These are phyloP conservation scores for Raddia distichophylla DNA, from an alignment of 176 grass and related monocot species.

Conservation along the genomic window DNA sequence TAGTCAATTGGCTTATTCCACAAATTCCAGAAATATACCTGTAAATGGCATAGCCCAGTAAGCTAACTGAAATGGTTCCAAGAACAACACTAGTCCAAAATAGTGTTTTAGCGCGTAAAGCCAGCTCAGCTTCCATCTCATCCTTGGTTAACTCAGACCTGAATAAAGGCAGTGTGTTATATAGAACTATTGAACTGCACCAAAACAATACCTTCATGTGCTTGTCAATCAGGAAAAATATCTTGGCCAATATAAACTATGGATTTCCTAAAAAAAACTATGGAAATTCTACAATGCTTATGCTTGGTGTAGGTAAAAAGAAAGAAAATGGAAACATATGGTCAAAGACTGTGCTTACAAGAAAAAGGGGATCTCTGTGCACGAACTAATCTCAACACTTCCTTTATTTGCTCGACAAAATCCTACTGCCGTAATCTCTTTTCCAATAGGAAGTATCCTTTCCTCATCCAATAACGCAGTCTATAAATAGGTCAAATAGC, in stretches of 20 bases:
- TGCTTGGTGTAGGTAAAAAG: background rate
- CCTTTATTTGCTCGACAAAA: conserved; percentile 51
- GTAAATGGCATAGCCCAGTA: conserved; percentile 72
- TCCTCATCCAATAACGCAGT: conserved; percentile 94
- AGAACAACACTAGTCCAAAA: conserved; percentile 82
- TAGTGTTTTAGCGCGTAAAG: conserved; percentile 45
- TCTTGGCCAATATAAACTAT: conserved; percentile 23
- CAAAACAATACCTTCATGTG: conserved; percentile 16
- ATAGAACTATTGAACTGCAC: conserved; percentile 28
- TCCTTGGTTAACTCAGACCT: conserved; percentile 91
- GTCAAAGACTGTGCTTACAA: conserved; percentile 65
- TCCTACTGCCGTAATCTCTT: conserved; percentile 88
- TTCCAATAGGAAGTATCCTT: conserved; percentile 95
- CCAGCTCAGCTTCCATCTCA: conserved; percentile 75
- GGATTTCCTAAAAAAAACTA: background rate
- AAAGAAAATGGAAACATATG: conserved; percentile 6
- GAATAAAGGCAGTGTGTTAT: conserved; percentile 38
- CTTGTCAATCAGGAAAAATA: conserved; percentile 7
- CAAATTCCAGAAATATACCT: conserved; percentile 53
- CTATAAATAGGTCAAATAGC: conserved; percentile 44
- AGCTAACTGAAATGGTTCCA: conserved; percentile 72
- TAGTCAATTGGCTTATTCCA: background rate
- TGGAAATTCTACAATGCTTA: conserved; percentile 12
- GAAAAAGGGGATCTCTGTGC: conserved; percentile 83
- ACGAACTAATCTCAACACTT: conserved; percentile 67